Conservation (phyloP, 345 rosid genomes). For the Hypericum androsaemum region DNA sequence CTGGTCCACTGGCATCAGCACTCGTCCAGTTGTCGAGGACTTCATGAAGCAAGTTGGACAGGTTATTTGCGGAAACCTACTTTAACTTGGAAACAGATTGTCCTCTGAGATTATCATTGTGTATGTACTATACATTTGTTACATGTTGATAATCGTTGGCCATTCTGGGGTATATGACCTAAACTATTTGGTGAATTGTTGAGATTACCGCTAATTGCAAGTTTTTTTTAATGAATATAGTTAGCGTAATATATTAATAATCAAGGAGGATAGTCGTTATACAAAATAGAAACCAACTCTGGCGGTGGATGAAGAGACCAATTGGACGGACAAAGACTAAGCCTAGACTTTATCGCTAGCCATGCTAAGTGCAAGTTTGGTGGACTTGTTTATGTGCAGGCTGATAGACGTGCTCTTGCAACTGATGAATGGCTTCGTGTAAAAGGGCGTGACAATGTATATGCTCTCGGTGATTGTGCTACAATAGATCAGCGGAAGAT, state of each 20-base stretch:
- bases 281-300: no score
- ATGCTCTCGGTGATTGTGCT: constrained; percentile 95
- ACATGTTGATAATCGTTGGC: no score
- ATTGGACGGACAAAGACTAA: no score
- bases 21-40: constrained; percentile 69
- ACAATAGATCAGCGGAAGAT: constrained; percentile 79
- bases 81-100: neutral
- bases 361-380: neutral
- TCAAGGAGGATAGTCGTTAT: no score
- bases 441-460: constrained; percentile 67
- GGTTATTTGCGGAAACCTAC: constrained; percentile 24
- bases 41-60: constrained; percentile 90
- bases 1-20: constrained; percentile 88
- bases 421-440: constrained; percentile 89
- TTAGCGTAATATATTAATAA: no score
- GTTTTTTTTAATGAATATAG: no score
- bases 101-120: no score
- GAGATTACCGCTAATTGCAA: neutral
- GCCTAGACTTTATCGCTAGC: neutral
- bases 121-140: neutral
- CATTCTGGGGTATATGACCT: no score
- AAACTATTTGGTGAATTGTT: no score
- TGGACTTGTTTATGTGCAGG: constrained; percentile 22
- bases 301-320: no score
- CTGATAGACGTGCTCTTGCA: constrained; percentile 55